Percentiles rank a stretch among this genome's conserved stretches.
Evolutionary conservation across 176 grass and related monocot species (phyloP).

Genomic region (Coix lacrymajobi): DNA sequence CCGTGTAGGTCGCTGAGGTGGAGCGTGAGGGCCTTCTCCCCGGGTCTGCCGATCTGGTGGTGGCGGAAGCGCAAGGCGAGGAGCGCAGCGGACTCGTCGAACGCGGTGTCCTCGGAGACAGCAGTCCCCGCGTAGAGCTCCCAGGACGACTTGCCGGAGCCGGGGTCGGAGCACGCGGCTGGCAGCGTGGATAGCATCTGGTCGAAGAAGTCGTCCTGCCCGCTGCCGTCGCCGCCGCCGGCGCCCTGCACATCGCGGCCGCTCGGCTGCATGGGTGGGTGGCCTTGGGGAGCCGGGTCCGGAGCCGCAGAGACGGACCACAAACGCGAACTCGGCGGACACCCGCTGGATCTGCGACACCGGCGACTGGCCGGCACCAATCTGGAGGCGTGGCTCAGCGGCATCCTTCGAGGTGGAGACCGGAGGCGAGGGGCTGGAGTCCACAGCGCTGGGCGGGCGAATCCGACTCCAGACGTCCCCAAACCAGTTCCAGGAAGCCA

Average conservation of each 20-base stretch:
- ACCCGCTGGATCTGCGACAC: no score
- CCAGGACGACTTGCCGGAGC: conserved; percentile 59
- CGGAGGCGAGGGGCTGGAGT: no score
- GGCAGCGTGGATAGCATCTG: conserved; percentile 84
- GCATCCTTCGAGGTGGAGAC: no score
- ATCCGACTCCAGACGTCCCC: no score
- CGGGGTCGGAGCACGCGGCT: conserved; percentile 61
- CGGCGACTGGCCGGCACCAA: no score
- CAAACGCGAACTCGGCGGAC: no score
- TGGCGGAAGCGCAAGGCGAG: conserved; percentile 65
- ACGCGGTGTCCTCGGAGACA: conserved; percentile 16
- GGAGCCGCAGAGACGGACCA: no score
- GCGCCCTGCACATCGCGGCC: conserved; percentile 47
- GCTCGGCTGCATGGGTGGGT: conserved; percentile 37
- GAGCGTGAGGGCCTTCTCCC: conserved; percentile 58
- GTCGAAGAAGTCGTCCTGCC: conserved; percentile 89
- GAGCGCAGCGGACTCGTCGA: conserved; percentile 66
- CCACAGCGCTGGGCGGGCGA: no score
- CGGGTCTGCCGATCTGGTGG: conserved; percentile 82
- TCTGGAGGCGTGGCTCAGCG: no score
- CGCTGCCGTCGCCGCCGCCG: conserved; percentile 30
- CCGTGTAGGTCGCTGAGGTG: conserved; percentile 49
- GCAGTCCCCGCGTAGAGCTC: conserved; percentile 33
- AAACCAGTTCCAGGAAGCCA: no score
- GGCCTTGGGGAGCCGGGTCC: no score